Percentiles rank a stretch among this genome's conserved stretches.
These are phyloP conservation scores for Claviceps spartinae DNA, from an alignment of 2,329 filamentous ascomycete genomes.

Conservation along the genomic window DNA sequence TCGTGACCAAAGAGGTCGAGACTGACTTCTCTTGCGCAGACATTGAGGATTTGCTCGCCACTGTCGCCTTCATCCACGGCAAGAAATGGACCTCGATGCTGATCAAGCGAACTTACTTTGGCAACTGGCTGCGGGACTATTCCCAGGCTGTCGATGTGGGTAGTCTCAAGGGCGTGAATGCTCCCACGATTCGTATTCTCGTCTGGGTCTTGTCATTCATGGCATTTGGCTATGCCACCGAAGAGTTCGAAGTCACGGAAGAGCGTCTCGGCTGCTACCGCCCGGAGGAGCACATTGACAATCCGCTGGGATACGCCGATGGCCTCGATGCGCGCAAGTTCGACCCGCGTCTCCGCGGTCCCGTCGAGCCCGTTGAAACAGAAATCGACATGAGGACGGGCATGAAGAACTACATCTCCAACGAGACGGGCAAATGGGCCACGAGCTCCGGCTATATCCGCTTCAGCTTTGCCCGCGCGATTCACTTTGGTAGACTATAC, in stretches of 20 bases:
- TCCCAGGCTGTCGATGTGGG: constrained; percentile 73
- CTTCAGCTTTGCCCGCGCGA: constrained; percentile 58
- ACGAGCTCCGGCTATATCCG: constrained; percentile 79
- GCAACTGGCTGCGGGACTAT: constrained; percentile 79
- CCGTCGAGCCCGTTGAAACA: constrained; percentile 57
- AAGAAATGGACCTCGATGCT: constrained; percentile 77
- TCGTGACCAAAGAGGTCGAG: not conserved
- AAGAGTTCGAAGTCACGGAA: constrained; percentile 71
- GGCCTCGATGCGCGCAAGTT: constrained; percentile 71
- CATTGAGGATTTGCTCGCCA: constrained; percentile 72
- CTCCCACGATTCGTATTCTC: constrained; percentile 63
- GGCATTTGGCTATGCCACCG: constrained; percentile 73
- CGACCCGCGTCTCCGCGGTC: constrained; percentile 69
- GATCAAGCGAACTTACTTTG: constrained; percentile 69
- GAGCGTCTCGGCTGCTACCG: constrained; percentile 70
- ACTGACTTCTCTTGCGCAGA: constrained; percentile 29
- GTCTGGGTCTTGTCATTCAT: constrained; percentile 75
- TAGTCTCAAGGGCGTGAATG: constrained; percentile 64
- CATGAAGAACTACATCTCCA: constrained; percentile 99
- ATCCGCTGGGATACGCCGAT: constrained; percentile 77
- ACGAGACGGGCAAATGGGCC: constrained; percentile 75
- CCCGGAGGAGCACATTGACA: constrained; percentile 62
- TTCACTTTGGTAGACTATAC: constrained; percentile 67
- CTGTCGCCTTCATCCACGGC: constrained; percentile 60
- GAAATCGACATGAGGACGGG: constrained; percentile 64